These are phyloP conservation scores for Lomentospora prolificans DNA, from an alignment of 2,329 filamentous ascomycete species.

Conservation along the genomic window DNA sequence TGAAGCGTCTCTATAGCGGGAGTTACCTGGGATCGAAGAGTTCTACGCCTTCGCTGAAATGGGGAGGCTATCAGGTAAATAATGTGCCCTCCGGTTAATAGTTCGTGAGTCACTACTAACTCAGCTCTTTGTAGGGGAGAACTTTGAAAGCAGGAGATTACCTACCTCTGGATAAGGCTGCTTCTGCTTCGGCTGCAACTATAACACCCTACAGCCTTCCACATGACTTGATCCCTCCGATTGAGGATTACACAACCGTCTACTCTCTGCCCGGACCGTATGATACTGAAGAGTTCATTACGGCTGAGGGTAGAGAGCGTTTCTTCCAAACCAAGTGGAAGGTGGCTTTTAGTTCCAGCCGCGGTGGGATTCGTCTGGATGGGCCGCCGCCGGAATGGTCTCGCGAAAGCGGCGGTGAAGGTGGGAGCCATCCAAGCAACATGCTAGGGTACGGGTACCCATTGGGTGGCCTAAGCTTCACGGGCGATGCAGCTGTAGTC, in stretches of 20 bases:
- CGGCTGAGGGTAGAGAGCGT: slow-evolving; percentile 40
- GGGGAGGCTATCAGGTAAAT: slow-evolving; percentile 44
- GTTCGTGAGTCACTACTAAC: background rate
- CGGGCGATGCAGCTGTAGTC: slow-evolving; percentile 50
- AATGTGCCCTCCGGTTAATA: background rate
- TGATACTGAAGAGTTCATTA: slow-evolving; percentile 21
- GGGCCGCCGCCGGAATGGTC: slow-evolving; percentile 51
- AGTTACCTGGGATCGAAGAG: slow-evolving; percentile 50
- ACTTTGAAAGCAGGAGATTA: slow-evolving; percentile 43
- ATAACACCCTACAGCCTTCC: slow-evolving; percentile 9
- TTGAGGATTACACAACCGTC: slow-evolving; percentile 11
- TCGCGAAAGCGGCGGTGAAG: slow-evolving; percentile 49
- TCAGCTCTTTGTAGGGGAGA: slow-evolving; percentile 26
- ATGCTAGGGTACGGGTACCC: slow-evolving; percentile 51
- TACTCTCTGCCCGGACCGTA: slow-evolving; percentile 22
- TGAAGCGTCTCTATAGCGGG: slow-evolving; percentile 18
- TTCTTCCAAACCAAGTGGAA: slow-evolving; percentile 50
- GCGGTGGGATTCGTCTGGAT: slow-evolving; percentile 49
- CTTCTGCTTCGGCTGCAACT: slow-evolving; percentile 6
- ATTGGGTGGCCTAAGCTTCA: slow-evolving; percentile 48
- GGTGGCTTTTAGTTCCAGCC: slow-evolving; percentile 49
- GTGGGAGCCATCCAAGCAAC: slow-evolving; percentile 52
- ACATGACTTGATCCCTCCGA: slow-evolving; percentile 7
- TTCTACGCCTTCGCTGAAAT: slow-evolving; percentile 44
- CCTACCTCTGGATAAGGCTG: slow-evolving; percentile 26